Evolutionary conservation across 768 basidiomycete genomes (phyloP).

Genomic region (Leucocoprinus sp.): DNA sequence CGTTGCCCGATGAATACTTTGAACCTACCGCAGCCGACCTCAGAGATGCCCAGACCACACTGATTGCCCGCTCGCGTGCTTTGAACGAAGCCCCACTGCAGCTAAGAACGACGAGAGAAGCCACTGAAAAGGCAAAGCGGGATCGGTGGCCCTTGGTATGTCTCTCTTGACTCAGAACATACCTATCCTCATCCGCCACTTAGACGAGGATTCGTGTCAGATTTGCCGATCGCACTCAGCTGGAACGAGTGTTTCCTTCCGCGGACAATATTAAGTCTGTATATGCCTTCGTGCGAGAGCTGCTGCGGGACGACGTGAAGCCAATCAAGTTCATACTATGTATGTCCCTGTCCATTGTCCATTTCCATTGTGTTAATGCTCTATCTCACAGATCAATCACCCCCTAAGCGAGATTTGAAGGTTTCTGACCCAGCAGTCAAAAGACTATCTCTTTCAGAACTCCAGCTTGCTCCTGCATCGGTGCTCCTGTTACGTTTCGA

Average conservation of each 20-base stretch:
- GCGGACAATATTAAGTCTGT: conserved; percentile 72
- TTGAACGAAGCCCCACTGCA: conserved; percentile 66
- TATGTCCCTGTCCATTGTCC: conserved; percentile 30
- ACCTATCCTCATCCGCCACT: conserved; percentile 1
- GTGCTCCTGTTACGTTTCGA: conserved; percentile 70
- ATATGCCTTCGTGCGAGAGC: conserved; percentile 75
- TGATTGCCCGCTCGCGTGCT: conserved; percentile 53
- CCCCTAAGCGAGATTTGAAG: conserved; percentile 76
- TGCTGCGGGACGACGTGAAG: conserved; percentile 67
- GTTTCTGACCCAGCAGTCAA: conserved; percentile 71
- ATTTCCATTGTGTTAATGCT: neutral
- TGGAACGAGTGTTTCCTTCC: conserved; percentile 75
- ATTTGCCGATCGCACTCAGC: conserved; percentile 73
- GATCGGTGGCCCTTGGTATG: conserved; percentile 70
- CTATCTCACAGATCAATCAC: conserved; percentile 54
- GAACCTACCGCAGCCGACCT: conserved; percentile 65
- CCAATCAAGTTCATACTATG: conserved; percentile 80
- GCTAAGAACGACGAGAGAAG: conserved; percentile 55
- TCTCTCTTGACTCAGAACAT: conserved; percentile 2
- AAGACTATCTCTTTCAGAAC: conserved; percentile 55
- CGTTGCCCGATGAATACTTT: conserved; percentile 69
- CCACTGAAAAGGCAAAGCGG: conserved; percentile 46
- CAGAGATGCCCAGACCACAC: conserved; percentile 53
- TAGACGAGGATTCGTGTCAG: conserved; percentile 78
- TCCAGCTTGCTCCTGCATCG: conserved; percentile 75